phyloP scores from a whole-genome alignment of 1,284 basidiomycete genomes.

The Marasmius oreades region DNA sequence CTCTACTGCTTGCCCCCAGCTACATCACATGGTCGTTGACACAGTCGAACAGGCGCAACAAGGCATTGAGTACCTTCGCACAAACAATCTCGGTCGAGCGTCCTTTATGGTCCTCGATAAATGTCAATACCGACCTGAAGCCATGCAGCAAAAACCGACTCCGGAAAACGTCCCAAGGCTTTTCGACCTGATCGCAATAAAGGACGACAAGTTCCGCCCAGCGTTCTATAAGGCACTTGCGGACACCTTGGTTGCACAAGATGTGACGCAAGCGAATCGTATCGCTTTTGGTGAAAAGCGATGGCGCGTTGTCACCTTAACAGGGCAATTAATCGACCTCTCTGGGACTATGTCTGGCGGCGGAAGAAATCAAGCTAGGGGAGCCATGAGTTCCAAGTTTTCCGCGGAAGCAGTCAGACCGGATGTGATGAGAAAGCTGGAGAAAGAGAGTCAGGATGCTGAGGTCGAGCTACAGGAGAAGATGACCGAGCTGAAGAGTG shows the following conservation, averaged over 20 bases:
- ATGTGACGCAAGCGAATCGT: conserved; percentile 91
- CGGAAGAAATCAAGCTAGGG: conserved; percentile 74
- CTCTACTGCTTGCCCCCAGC: conserved; percentile 84
- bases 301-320: conserved; percentile 94
- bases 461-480: conserved; percentile 61
- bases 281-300: conserved; percentile 84
- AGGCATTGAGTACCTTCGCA: conserved; percentile 88
- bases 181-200: conserved; percentile 93
- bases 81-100: conserved; percentile 89
- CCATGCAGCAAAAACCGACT: conserved; percentile 64
- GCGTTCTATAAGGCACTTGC: conserved; percentile 91
- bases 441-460: conserved; percentile 71
- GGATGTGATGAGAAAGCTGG: conserved; percentile 74
- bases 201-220: conserved; percentile 77
- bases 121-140: conserved; percentile 45
- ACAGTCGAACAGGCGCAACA: conserved; percentile 85
- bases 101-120: conserved; percentile 94
- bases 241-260: conserved; percentile 89
- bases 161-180: conserved; percentile 91
- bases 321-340: conserved; percentile 92
- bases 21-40: conserved; percentile 94
- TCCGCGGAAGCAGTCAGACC: conserved; percentile 80
- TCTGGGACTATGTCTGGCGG: conserved; percentile 99
- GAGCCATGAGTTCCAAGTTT: conserved; percentile 93
- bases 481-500: conserved; percentile 51